Conservation (phyloP, 352 stramenopile genomes). For the Globisporangium megalacanthum region DNA sequence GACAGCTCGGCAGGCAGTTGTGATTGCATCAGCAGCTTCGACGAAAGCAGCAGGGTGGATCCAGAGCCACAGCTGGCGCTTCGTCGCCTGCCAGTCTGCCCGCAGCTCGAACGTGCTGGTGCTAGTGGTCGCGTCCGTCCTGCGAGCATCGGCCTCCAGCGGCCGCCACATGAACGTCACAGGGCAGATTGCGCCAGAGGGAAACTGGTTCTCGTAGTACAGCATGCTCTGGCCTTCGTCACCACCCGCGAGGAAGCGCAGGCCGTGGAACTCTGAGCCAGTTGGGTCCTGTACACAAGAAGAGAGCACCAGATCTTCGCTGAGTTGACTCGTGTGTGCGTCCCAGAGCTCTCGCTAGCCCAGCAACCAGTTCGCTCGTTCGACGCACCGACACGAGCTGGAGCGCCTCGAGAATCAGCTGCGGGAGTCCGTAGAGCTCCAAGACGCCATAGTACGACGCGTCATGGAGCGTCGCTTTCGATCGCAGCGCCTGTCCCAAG, state of each 20-base stretch:
- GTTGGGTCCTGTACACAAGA: conserved; percentile 32
- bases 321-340: not conserved
- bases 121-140: not conserved
- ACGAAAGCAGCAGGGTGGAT: conserved; percentile 73
- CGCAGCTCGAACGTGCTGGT: conserved; percentile 25
- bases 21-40: conserved; percentile 59
- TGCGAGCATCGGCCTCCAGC: conserved; percentile 24
- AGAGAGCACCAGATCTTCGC: too few relatives aligned
- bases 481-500: conserved; percentile 30
- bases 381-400: conserved; percentile 40
- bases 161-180: conserved; percentile 77
- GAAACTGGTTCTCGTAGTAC: conserved; percentile 51
- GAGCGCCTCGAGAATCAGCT: conserved; percentile 54
- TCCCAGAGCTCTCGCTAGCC: too few relatives aligned
- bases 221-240: conserved; percentile 51
- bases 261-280: conserved; percentile 59
- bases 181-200: conserved; percentile 52
- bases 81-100: conserved; percentile 34
- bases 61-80: conserved; percentile 75
- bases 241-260: conserved; percentile 36
- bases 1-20: conserved; percentile 39
- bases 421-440: conserved; percentile 52
- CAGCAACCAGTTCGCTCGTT: too few relatives aligned
- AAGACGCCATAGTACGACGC: conserved; percentile 60
- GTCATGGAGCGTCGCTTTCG: conserved; percentile 51